Evolutionary conservation across 495 filamentous ascomycete species (phyloP), one percentile per base, ranked within the genome.

Genomic region (Penicillium canariense): DNA sequence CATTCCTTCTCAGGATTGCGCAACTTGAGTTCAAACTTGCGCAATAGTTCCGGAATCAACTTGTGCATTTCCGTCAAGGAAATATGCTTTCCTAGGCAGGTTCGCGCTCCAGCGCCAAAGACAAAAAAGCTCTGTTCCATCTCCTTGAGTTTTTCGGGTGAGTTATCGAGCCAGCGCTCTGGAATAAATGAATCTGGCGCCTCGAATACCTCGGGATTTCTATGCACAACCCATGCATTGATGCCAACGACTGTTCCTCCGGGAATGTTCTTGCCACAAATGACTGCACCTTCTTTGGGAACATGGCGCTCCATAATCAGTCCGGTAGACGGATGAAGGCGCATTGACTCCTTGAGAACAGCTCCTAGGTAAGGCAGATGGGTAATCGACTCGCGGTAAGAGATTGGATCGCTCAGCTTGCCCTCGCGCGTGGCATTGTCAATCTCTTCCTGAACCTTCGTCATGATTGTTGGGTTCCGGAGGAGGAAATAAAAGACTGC

Each of bases 61-160:
- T 94, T 94, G 58, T 89, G 86, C 52, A 92, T 86, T 78, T 92
- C 89, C 67, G 90, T 61, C 60, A 91, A 61, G 23, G 81, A 84
- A 54, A 94, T 89, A 58, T 92, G 89, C 80, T 82, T 82, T 4
- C 86, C 86, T 42, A 87, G 83, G 58, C 86, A 90, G 0, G 81
- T 83, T 40, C 85, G 63, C 14, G 76, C 69, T 0, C 86, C 86
- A 2, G 81, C 78, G 1, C 86, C 86, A 73, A 87, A 90, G 31
- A 62, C 68, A 5, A 81, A 66, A 48, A 76, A 64, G 30, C 53
- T 54, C 15, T 60, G 39, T 8, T 66, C 60, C 64, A 67, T 67
- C 27, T 48, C 56, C 30, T 53, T 58, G 14, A 66, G 25, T 59
- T 61, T 68, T 18, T 59, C 65, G 0, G 56, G 35, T 0, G 48